Conservation (phyloP, 352 stramenopile genomes). For the Phytophthora pistaciae region DNA sequence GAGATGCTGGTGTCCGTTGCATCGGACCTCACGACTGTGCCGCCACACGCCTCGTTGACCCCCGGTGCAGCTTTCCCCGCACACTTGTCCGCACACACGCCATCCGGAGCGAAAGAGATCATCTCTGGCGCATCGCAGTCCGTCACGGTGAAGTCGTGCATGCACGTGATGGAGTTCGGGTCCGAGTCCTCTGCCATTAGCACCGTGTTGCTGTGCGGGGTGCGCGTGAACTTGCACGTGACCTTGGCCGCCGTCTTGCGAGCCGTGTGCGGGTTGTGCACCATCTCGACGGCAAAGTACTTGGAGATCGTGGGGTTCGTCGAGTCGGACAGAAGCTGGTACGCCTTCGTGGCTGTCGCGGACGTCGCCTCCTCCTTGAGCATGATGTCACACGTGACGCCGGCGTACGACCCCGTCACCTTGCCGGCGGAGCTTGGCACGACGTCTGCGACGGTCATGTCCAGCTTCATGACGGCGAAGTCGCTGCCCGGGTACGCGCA, state of each 20-base stretch:
- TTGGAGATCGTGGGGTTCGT: background rate
- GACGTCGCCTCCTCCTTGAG: background rate
- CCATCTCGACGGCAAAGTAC: constrained; percentile 49
- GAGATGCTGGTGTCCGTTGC: constrained; percentile 24
- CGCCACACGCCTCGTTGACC: constrained; percentile 50
- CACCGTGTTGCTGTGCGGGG: background rate
- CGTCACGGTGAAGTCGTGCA: constrained; percentile 43
- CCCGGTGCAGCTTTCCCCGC: constrained; percentile 30
- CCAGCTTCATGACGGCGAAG: constrained; percentile 7
- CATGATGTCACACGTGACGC: constrained; percentile 4
- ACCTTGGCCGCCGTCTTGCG: constrained; percentile 39
- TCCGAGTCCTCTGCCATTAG: background rate
- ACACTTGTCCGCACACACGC: constrained; percentile 36
- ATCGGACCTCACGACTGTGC: constrained; percentile 39
- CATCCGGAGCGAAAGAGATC: constrained; percentile 34
- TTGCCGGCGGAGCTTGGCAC: background rate
- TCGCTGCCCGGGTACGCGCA: constrained; percentile 26
- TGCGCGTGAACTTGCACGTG: constrained; percentile 45
- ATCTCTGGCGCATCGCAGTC: constrained; percentile 51
- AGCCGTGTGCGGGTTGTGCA: constrained; percentile 39
- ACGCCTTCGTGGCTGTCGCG: background rate
- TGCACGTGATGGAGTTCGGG: constrained; percentile 35
- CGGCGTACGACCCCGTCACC: background rate
- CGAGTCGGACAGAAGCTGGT: background rate
- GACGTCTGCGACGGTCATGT: background rate